phyloP scores from a whole-genome alignment of 768 basidiomycete species.

The Rhizopogon roseolus region DNA sequence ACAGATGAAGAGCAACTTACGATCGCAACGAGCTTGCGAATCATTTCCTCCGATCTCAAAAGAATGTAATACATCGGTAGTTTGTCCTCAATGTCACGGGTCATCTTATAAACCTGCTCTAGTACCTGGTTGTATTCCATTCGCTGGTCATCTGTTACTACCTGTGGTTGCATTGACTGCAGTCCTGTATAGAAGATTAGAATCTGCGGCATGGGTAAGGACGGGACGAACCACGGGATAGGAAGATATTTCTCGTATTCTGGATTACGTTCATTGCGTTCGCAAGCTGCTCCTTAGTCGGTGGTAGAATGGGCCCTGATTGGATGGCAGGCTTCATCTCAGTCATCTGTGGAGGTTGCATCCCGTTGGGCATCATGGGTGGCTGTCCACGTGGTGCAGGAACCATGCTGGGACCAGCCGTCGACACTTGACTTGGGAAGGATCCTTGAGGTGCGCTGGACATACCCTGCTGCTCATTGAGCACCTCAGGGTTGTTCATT shows the following conservation, averaged over 20 bases:
- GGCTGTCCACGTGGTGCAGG: background rate
- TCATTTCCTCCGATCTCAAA: constrained; percentile 40
- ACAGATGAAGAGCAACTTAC: constrained; percentile 35
- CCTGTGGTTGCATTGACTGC: constrained; percentile 27
- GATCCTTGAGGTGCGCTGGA: constrained; percentile 2
- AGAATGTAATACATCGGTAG: constrained; percentile 43
- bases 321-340: background rate
- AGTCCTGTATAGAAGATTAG: constrained; percentile 27
- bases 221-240: constrained; percentile 23
- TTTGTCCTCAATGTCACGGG: constrained; percentile 45
- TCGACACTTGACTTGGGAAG: background rate
- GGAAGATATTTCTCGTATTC: constrained; percentile 30
- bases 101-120: constrained; percentile 42
- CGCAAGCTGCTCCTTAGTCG: constrained; percentile 31
- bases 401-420: background rate
- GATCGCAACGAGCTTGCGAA: constrained; percentile 49
- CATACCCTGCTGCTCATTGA: constrained; percentile 11
- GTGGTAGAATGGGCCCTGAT: background rate
- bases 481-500: background rate
- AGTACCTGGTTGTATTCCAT: constrained; percentile 46
- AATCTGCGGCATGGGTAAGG: constrained; percentile 5
- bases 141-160: constrained; percentile 50
- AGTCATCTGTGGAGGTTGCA: background rate
- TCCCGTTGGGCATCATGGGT: background rate
- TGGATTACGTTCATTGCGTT: constrained; percentile 22